These are phyloP conservation scores for Hyaloscypha finlandica DNA, from an alignment of 495 filamentous ascomycete genomes.

Conservation along the genomic window DNA sequence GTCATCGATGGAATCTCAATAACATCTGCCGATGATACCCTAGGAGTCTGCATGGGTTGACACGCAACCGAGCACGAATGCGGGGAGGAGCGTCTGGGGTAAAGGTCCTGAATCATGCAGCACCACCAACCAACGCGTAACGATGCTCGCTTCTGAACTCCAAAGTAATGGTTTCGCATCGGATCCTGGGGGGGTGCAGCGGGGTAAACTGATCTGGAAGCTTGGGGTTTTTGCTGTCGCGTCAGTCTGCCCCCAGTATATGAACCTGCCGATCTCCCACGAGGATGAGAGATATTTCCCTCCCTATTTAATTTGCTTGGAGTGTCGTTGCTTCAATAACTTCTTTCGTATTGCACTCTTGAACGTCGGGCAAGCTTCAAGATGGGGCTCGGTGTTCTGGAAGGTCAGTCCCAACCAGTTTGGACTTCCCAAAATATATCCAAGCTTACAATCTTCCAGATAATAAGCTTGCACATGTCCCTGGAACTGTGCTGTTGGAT, in stretches of 20 bases:
- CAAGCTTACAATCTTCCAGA: background rate
- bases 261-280: background rate
- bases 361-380: background rate
- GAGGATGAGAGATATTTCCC: background rate
- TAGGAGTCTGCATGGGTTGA: background rate
- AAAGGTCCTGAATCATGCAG: background rate
- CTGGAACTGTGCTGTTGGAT: constrained; percentile 6
- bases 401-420: background rate
- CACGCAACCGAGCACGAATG: background rate
- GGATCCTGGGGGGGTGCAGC: background rate
- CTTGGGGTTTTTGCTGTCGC: background rate
- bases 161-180: background rate
- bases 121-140: background rate
- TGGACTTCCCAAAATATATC: background rate
- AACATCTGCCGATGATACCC: background rate
- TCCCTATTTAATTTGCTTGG: background rate
- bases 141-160: background rate
- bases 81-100: background rate
- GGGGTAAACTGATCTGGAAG: background rate
- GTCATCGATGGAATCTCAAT: background rate
- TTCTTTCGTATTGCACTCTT: background rate
- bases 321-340: background rate
- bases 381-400: constrained; percentile 1
- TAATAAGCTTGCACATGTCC: constrained; percentile 11
- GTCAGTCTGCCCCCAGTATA: background rate